Evolutionary conservation across 768 basidiomycete species (phyloP).

Genomic region (Hygrocybe coccinea): DNA sequence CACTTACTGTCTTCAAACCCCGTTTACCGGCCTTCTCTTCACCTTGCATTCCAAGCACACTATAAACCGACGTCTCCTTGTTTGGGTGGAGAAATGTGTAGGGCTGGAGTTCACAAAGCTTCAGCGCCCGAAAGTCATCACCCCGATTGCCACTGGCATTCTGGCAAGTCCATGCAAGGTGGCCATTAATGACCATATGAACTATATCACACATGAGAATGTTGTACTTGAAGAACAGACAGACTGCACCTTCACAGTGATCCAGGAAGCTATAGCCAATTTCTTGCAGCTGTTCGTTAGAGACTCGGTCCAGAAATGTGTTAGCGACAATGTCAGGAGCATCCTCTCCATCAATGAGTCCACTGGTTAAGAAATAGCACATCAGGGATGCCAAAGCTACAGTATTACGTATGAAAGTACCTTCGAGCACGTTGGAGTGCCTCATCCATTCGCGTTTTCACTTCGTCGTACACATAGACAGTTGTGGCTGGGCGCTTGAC

Average conservation of each 20-base stretch:
- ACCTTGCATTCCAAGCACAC: conserved; percentile 25
- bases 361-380: conserved; percentile 5
- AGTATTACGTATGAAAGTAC: conserved; percentile 5
- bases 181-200: conserved; percentile 19
- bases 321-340: conserved; percentile 30
- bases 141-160: conserved; percentile 30
- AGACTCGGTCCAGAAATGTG: conserved; percentile 26
- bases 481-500: conserved; percentile 16
- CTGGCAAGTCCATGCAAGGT: conserved; percentile 27
- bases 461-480: conserved; percentile 23
- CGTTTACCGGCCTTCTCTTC: conserved; percentile 24
- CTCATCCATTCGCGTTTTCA: conserved; percentile 25
- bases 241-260: conserved; percentile 25
- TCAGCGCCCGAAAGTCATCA: conserved; percentile 26
- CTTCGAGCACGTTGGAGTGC: conserved; percentile 19
- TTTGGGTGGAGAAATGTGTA: conserved; percentile 24
- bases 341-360: conserved; percentile 26
- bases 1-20: conserved; percentile 23
- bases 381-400: background rate
- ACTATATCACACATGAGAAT: conserved; percentile 14
- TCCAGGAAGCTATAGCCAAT: conserved; percentile 24
- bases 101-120: conserved; percentile 26
- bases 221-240: background rate
- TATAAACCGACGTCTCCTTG: conserved; percentile 12
- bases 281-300: conserved; percentile 20